These are phyloP conservation scores for Hygrocybe punicea DNA, from an alignment of 768 basidiomycete species.

Conservation along the genomic window DNA sequence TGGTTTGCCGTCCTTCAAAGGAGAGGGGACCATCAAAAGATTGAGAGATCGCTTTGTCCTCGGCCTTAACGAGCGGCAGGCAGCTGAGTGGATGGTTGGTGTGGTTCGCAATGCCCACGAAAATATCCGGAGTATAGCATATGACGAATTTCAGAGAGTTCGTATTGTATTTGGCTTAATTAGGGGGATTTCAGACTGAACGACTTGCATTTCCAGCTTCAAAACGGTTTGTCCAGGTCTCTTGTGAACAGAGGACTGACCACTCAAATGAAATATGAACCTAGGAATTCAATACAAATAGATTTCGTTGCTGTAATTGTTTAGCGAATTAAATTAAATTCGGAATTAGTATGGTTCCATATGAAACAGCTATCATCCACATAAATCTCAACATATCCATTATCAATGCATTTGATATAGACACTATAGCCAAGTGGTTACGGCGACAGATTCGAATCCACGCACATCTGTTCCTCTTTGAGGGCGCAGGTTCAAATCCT, in stretches of 20 bases:
- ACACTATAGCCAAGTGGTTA: slow-evolving; percentile 63
- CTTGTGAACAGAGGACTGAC: neutral
- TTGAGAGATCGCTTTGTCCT: slow-evolving; percentile 84
- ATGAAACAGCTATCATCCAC: no score
- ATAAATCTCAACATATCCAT: no score
- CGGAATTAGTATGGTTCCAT: no score
- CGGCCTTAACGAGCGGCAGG: slow-evolving; percentile 79
- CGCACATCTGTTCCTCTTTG: slow-evolving; percentile 29
- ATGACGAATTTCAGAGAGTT: slow-evolving; percentile 93
- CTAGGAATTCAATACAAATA: slow-evolving; percentile 47
- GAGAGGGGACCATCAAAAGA: slow-evolving; percentile 85
- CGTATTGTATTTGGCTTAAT: slow-evolving; percentile 26
- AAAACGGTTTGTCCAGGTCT: slow-evolving; percentile 35
- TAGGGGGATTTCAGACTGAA: slow-evolving; percentile 2
- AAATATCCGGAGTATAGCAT: slow-evolving; percentile 88
- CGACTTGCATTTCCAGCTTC: slow-evolving; percentile 26
- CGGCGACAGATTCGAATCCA: slow-evolving; percentile 65
- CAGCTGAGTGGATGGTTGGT: slow-evolving; percentile 90
- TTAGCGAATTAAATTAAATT: neutral
- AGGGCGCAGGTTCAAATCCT: slow-evolving; percentile 39
- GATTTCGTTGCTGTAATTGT: slow-evolving; percentile 5
- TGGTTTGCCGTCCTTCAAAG: slow-evolving; percentile 94
- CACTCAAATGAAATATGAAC: slow-evolving; percentile 5
- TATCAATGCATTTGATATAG: neutral
- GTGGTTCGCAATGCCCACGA: slow-evolving; percentile 91